Conservation (phyloP, 305 asterid species). For the Fraxinus nigra region DNA sequence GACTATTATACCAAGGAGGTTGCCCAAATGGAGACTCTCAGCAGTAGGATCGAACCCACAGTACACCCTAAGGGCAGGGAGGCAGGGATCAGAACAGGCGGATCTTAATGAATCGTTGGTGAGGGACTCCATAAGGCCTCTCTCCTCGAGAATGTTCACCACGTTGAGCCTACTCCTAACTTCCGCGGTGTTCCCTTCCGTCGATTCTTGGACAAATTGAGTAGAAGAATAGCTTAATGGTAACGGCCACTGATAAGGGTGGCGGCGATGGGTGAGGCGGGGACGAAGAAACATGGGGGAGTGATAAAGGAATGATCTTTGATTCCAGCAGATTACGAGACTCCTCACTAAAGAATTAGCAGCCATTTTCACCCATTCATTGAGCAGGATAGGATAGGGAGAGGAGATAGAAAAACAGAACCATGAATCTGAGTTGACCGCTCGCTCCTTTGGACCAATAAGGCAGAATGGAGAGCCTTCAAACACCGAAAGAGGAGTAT, state of each 20-base stretch:
- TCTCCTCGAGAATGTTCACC: conserved; percentile 63
- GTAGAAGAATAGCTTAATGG: background rate
- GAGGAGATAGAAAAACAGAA: background rate
- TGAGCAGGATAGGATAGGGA: background rate
- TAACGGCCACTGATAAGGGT: conserved; percentile 28
- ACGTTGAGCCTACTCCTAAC: conserved; percentile 41
- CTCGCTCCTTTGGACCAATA: background rate
- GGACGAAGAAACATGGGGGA: conserved; percentile 21
- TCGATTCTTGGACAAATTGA: background rate
- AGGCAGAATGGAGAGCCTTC: background rate
- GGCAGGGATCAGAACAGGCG: conserved; percentile 27
- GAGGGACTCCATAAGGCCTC: conserved; percentile 75
- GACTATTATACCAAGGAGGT: conserved; percentile 74
- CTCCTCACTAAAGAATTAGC: background rate
- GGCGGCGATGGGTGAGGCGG: conserved; percentile 17
- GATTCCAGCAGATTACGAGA: background rate
- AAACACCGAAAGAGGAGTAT: background rate
- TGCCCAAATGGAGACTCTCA: conserved; percentile 86
- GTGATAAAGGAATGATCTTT: conserved; percentile 2
- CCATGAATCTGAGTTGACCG: background rate
- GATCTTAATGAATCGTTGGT: conserved; percentile 58
- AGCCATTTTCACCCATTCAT: background rate
- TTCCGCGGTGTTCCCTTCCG: background rate
- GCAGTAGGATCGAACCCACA: conserved; percentile 97
- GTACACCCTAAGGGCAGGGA: conserved; percentile 58